Conservation (phyloP, 225 moss, liverwort and hornwort genomes). For the Antitrichia curtipendula region DNA sequence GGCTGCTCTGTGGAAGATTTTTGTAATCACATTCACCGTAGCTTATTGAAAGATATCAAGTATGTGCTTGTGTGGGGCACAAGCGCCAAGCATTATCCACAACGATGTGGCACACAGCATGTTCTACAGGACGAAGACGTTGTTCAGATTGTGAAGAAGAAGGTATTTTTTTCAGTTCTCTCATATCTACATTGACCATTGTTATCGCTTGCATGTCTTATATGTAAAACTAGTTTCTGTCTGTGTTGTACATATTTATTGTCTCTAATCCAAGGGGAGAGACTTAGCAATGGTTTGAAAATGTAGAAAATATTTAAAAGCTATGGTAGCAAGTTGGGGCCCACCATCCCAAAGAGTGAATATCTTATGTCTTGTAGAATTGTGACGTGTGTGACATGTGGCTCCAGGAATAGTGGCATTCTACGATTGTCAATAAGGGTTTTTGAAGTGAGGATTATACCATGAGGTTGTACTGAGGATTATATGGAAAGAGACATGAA, state of each 20-base stretch:
- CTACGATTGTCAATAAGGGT: not conserved
- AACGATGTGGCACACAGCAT: slow-evolving; percentile 95
- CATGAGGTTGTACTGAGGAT: not conserved
- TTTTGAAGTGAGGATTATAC: not conserved
- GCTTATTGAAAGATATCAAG: slow-evolving; percentile 86
- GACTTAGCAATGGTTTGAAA: not conserved
- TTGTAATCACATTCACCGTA: slow-evolving; percentile 96
- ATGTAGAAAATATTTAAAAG: not conserved
- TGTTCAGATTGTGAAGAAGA: slow-evolving; percentile 99
- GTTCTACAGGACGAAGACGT: slow-evolving; percentile 86
- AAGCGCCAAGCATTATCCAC: slow-evolving; percentile 97
- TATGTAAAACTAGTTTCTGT: not conserved
- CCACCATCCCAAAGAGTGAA: not conserved
- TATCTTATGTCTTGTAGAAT: not conserved
- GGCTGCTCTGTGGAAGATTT: slow-evolving; percentile 97
- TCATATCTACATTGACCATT: not conserved
- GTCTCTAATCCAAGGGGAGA: not conserved
- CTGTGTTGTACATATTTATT: not conserved
- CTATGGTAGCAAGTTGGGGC: not conserved
- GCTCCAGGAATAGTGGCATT: not conserved
- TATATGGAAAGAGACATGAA: not conserved
- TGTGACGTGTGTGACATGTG: not conserved
- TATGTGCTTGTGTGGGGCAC: slow-evolving; percentile 96
- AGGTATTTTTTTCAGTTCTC: slow-evolving; percentile 19
- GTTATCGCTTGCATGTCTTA: not conserved